Conservation (phyloP, 306 rosid genomes). For the Dicorynia guianensis region DNA sequence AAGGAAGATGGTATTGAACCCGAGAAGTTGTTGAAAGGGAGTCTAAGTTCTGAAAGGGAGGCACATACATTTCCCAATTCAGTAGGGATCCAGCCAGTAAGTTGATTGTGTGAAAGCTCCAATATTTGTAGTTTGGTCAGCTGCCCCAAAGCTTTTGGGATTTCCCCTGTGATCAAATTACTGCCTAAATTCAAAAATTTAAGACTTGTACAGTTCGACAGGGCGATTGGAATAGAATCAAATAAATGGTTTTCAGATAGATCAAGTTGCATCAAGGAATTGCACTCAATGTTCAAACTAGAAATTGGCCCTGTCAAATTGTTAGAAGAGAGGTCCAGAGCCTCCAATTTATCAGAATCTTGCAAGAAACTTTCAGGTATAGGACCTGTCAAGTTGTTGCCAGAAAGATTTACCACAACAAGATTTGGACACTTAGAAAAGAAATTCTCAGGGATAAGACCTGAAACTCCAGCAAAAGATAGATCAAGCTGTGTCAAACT, state of each 20-base stretch:
- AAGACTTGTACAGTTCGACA: slow-evolving; percentile 82
- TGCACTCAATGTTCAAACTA: slow-evolving; percentile 63
- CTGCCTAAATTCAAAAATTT: slow-evolving; percentile 58
- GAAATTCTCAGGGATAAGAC: slow-evolving; percentile 69
- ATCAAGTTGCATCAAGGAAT: slow-evolving; percentile 69
- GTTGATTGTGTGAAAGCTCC: slow-evolving; percentile 84
- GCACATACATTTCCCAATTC: slow-evolving; percentile 74
- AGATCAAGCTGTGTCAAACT: slow-evolving; percentile 80
- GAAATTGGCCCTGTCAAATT: slow-evolving; percentile 83
- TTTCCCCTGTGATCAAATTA: slow-evolving; percentile 70
- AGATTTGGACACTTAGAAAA: slow-evolving; percentile 81
- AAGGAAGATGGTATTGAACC: slow-evolving; percentile 76
- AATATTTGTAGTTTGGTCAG: slow-evolving; percentile 63
- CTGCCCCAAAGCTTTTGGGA: slow-evolving; percentile 78
- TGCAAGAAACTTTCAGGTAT: slow-evolving; percentile 66
- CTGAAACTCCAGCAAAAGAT: slow-evolving; percentile 66
- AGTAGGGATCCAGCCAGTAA: slow-evolving; percentile 88
- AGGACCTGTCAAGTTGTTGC: slow-evolving; percentile 78
- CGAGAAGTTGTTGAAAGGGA: slow-evolving; percentile 74
- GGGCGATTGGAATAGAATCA: slow-evolving; percentile 68
- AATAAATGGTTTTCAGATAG: slow-evolving; percentile 69
- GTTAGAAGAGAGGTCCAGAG: slow-evolving; percentile 81
- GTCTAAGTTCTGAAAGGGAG: slow-evolving; percentile 75
- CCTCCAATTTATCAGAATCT: slow-evolving; percentile 64
- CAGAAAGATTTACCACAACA: slow-evolving; percentile 66